These are phyloP conservation scores for Reticulascus tulasneorum DNA, from an alignment of 2,329 filamentous ascomycete genomes.

Conservation along the genomic window DNA sequence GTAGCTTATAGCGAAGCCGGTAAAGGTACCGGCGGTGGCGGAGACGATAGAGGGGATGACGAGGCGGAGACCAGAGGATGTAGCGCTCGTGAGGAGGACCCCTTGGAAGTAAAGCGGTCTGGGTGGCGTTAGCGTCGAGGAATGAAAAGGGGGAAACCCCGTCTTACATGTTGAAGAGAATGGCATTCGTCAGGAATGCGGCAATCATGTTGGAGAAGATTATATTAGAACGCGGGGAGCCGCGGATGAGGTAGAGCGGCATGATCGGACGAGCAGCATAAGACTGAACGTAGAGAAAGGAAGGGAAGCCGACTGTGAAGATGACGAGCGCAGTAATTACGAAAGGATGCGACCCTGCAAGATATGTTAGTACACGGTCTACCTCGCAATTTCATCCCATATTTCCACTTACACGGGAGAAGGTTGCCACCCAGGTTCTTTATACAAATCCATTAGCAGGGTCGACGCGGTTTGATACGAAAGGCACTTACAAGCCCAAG, in stretches of 20 bases:
- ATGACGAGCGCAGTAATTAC: slow-evolving; percentile 48
- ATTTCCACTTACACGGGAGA: slow-evolving; percentile 45
- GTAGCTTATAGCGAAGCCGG: slow-evolving; percentile 59
- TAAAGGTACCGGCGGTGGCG: slow-evolving; percentile 50
- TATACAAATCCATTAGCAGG: slow-evolving; percentile 1
- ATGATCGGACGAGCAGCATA: slow-evolving; percentile 53
- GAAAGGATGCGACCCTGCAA: slow-evolving; percentile 55
- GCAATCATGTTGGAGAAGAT: slow-evolving; percentile 53
- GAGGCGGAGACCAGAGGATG: slow-evolving; percentile 68
- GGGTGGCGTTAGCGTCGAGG: slow-evolving; percentile 1
- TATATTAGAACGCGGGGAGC: slow-evolving; percentile 51
- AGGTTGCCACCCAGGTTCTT: slow-evolving; percentile 62
- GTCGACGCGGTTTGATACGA: too few relatives aligned
- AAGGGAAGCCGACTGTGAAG: slow-evolving; percentile 43
- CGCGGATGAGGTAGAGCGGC: slow-evolving; percentile 50
- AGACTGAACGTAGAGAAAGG: slow-evolving; percentile 50
- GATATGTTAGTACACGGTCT: slow-evolving; percentile 6
- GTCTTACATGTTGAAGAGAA: slow-evolving; percentile 55
- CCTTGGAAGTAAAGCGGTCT: slow-evolving; percentile 74
- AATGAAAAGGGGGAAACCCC: neutral
- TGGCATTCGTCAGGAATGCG: slow-evolving; percentile 49
- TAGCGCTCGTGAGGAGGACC: slow-evolving; percentile 66
- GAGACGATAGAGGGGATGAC: slow-evolving; percentile 58
- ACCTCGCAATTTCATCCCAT: neutral
- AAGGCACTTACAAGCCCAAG: slow-evolving; percentile 47